Percentiles rank a stretch among this genome's conserved stretches.
Evolutionary conservation across 352 stramenopile genomes (phyloP).

Genomic region (Peronospora destructor): DNA sequence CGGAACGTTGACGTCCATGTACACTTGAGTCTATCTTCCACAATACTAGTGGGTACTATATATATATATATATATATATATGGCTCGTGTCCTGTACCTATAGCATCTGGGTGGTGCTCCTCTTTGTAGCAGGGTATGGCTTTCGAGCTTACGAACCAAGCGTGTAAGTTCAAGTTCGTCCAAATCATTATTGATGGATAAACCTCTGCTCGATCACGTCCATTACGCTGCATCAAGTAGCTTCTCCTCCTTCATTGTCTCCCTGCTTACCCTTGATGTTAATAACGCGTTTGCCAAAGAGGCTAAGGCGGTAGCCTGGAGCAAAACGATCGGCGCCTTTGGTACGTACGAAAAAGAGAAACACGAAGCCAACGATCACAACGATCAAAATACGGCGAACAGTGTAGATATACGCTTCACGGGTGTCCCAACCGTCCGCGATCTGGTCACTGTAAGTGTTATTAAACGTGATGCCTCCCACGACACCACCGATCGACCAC

Average conservation of each 20-base stretch:
- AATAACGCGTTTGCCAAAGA: constrained; percentile 50
- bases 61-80: background rate
- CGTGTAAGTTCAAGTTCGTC: background rate
- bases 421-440: constrained; percentile 24
- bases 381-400: constrained; percentile 69
- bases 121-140: background rate
- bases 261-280: constrained; percentile 44
- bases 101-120: background rate
- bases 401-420: constrained; percentile 51
- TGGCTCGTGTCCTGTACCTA: background rate
- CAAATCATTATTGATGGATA: background rate
- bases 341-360: constrained; percentile 60
- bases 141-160: background rate
- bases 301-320: constrained; percentile 52
- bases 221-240: constrained; percentile 4
- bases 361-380: constrained; percentile 37
- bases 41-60: background rate
- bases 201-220: background rate
- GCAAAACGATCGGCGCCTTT: constrained; percentile 52
- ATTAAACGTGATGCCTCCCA: constrained; percentile 69
- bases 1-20: no score
- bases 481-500: constrained; percentile 77
- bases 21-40: background rate
- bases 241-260: constrained; percentile 23
- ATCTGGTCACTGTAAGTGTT: constrained; percentile 27